A percentile compares a stretch with the other conserved stretches of the same genome.
Evolutionary conservation across 495 filamentous ascomycete genomes (phyloP).

Genomic region (Margaritispora aquatica): DNA sequence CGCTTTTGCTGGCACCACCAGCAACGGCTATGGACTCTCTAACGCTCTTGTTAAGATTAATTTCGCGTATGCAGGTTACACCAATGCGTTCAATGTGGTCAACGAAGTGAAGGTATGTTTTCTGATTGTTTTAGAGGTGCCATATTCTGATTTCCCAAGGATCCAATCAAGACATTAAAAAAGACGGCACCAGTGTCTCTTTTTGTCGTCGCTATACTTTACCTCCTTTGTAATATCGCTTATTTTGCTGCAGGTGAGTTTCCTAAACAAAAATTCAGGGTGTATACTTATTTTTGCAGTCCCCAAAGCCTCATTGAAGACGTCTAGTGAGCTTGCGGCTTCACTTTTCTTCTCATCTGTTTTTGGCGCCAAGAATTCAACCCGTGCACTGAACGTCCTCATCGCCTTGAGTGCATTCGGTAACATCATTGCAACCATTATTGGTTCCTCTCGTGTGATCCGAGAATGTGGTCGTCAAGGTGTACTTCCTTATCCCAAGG

Average conservation of each 20-base stretch:
- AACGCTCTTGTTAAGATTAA: constrained; percentile 57
- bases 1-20: constrained; percentile 45
- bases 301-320: constrained; percentile 43
- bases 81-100: constrained; percentile 58
- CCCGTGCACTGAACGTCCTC: constrained; percentile 51
- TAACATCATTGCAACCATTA: constrained; percentile 53
- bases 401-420: constrained; percentile 59
- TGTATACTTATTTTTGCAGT: constrained; percentile 25
- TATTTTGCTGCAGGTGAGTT: constrained; percentile 44
- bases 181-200: constrained; percentile 47
- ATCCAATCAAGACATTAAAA: constrained; percentile 50
- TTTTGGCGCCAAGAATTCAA: constrained; percentile 39
- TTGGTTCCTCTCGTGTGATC: constrained; percentile 51
- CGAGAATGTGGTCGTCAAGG: constrained; percentile 62
- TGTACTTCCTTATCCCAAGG: constrained; percentile 53
- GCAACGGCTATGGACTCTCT: constrained; percentile 47
- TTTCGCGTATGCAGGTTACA: constrained; percentile 57
- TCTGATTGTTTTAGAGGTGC: constrained; percentile 1
- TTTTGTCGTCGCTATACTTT: constrained; percentile 43
- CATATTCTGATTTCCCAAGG: constrained; percentile 26
- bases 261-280: not conserved
- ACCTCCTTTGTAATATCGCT: constrained; percentile 56
- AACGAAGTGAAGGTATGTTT: constrained; percentile 53
- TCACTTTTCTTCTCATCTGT: constrained; percentile 54
- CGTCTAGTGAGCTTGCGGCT: constrained; percentile 49